Evolutionary conservation across 495 filamentous ascomycete genomes (phyloP).

Genomic region (Aspergillus cavernicola): DNA sequence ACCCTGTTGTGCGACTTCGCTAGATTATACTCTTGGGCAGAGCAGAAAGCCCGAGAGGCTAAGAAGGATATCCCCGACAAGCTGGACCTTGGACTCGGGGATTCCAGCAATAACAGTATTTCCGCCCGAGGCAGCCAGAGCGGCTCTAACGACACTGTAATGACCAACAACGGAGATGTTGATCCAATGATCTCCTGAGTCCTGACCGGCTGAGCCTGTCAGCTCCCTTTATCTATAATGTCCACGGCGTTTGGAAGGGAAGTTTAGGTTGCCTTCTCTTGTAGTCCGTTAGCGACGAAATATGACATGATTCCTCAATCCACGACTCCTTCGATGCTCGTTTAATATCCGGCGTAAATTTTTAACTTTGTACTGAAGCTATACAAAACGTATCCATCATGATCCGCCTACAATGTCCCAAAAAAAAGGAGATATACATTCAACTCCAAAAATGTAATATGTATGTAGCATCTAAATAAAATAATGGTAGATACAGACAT

Average conservation of each 20-base stretch:
- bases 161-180: conserved; percentile 46
- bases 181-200: conserved; percentile 59
- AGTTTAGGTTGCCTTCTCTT: neutral
- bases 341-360: no score
- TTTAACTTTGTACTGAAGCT: no score
- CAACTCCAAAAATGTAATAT: no score
- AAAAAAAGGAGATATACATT: no score
- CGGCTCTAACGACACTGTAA: conserved; percentile 39
- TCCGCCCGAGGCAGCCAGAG: conserved; percentile 23
- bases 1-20: conserved; percentile 77
- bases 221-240: neutral
- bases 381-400: no score
- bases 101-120: conserved; percentile 32
- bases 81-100: conserved; percentile 66
- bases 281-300: neutral
- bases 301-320: neutral
- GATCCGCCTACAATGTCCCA: no score
- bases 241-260: neutral
- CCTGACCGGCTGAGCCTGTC: conserved; percentile 21
- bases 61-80: conserved; percentile 71
- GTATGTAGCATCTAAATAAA: no score
- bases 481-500: no score
- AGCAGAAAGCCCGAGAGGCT: conserved; percentile 66
- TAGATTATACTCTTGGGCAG: conserved; percentile 79
- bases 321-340: no score